Base-by-base conservation (phyloP, 1,284 basidiomycete genomes). In the Puccinia coronata region DNA sequence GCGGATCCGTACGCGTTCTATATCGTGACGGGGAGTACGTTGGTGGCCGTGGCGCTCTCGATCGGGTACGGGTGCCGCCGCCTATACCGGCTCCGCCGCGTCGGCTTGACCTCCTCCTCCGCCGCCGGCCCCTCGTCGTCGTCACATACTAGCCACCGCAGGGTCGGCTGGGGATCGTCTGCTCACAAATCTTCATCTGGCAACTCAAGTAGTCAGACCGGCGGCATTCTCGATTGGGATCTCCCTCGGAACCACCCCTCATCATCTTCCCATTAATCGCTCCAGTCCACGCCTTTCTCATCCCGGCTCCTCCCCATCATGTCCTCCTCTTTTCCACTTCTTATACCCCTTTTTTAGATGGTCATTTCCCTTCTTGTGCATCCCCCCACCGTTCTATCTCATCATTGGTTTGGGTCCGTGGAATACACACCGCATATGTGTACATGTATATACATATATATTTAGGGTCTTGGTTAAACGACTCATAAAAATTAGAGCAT, bases 201-300 rank as follows among this genome's bases (percentile, higher is more conserved):
- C 55, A 43, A 39, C 51, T n/a, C n/a, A n/a, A n/a, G n/a, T n/a
- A 59, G 18, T 34, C 34, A 41, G 16, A 41, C 28, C 28, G 75
- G 61, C 34, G 75, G 75, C 14, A 65, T 77, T 43, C 47, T 80
- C 9, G 78, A 80, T 51, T 80, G 78, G 78, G 78, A 80, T 63
- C 51, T 67, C 28, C 75, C 75, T n/a, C 49, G 59, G 36, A 39
- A 57, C 25, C 55, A 63, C 57, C 34, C 57, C 9, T 5, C 4
- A 25, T 61, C 57, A 9, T 61, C 57, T 63, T 39, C 34, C n/a
- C 59, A 63, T 63, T 63, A 23, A 63, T 23, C 18, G n/a, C n/a
- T n/a, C 34, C 23, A 16, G 2, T 18, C 31, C 34, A 11, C 18
- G 18, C 16, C 34, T 1, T 20, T 34, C 18, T 39, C 57, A 14